These are phyloP conservation scores for Quercus agrifolia DNA, from an alignment of 306 rosid species.

Conservation along the genomic window DNA sequence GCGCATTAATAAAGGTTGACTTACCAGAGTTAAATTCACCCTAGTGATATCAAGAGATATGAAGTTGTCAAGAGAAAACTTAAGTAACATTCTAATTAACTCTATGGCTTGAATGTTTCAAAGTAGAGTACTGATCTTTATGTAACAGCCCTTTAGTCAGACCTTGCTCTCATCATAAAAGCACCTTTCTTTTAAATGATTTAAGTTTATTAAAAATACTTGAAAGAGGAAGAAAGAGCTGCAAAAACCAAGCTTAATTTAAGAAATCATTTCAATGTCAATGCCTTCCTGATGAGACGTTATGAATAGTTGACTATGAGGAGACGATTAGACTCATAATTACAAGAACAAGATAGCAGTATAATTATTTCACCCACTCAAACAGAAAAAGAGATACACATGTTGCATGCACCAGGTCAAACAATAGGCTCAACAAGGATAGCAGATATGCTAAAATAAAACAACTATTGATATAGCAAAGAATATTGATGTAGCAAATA, in stretches of 20 bases:
- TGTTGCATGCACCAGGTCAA: not conserved
- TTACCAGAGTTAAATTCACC: slow-evolving; percentile 99
- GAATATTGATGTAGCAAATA: not conserved
- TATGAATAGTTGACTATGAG: slow-evolving; percentile 9
- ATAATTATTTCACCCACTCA: not conserved
- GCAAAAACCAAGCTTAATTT: not conserved
- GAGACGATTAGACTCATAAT: not conserved
- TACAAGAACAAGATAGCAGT: not conserved
- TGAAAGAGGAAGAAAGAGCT: not conserved
- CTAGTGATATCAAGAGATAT: slow-evolving; percentile 38
- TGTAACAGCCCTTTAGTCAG: not conserved
- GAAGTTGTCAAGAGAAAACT: slow-evolving; percentile 17
- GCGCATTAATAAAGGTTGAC: slow-evolving; percentile 94
- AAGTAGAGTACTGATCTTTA: not conserved
- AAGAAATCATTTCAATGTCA: not conserved
- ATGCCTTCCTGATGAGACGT: not conserved
- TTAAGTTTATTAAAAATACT: not conserved
- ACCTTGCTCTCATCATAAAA: not conserved
- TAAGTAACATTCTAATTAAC: slow-evolving; percentile 19
- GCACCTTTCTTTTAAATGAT: not conserved
- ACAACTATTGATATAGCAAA: not conserved
- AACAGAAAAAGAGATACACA: not conserved
- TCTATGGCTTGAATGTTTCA: not conserved
- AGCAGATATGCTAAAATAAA: not conserved
- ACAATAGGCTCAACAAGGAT: not conserved